These are phyloP conservation scores for Blastobotrys attinorum DNA, from an alignment of 805 yeast genomes.

Conservation along the genomic window DNA sequence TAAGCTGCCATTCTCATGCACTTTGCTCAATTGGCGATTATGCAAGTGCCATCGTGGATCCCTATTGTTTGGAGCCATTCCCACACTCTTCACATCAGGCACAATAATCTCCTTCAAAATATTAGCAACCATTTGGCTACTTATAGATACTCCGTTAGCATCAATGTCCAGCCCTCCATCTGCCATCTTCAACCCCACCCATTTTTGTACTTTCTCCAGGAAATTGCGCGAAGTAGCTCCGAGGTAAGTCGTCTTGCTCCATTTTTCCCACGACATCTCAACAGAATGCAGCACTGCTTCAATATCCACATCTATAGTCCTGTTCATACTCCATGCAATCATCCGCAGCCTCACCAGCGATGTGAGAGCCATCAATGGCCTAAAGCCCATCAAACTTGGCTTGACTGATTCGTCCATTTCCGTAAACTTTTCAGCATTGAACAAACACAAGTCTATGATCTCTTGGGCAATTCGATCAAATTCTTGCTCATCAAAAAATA, in stretches of 20 bases:
- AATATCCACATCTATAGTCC: background rate
- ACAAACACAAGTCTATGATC: background rate
- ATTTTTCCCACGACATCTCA: background rate
- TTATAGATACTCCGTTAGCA: no score
- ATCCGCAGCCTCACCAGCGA: slow-evolving; percentile 1
- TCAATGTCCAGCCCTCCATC: no score
- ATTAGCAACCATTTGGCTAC: no score
- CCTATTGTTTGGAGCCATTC: no score
- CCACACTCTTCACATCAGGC: no score
- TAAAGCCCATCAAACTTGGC: background rate
- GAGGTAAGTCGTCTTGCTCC: background rate
- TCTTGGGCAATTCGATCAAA: background rate
- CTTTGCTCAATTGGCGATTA: no score
- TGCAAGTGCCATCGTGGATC: no score
- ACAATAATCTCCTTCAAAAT: no score
- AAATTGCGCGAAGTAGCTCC: background rate
- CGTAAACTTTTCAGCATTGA: background rate
- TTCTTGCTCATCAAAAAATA: background rate
- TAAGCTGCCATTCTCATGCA: no score
- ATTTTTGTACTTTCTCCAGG: background rate
- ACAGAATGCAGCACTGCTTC: background rate
- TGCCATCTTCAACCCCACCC: background rate
- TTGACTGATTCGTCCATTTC: background rate
- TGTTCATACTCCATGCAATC: background rate
- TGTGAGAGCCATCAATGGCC: background rate